Base-by-base conservation (phyloP, 2,329 filamentous ascomycete species). In the Aureobasidium zeae region DNA sequence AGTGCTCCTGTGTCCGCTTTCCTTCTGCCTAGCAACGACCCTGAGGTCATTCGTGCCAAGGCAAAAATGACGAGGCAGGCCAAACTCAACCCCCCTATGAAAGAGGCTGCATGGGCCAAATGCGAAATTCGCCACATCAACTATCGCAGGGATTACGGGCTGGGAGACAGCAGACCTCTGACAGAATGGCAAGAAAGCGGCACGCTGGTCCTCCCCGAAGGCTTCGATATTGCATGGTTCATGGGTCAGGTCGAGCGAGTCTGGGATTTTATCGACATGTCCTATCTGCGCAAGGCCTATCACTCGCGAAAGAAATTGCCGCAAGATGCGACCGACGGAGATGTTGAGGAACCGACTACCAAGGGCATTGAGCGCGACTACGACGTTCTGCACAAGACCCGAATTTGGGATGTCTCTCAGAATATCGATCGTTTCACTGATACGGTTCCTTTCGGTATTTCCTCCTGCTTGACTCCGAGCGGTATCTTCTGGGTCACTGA, bases 401-500 rank as follows among this genome's bases (percentile, higher is more conserved):
- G 63, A 10, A 59, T 75, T 25, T 70, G 77, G 51, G 80, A 89
- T 47, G 62, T 85, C 0, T 83, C 79, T 5, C 84, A 88, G 54
- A 87, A 86, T 41, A 69, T 86, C 7, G 79, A 86, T 53, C 68
- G 81, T 11, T 69, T 71, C 9, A 60, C 59, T 1, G 69, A 75
- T 38, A 59, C 49, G 2, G 58, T 58, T 0, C 60, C 63, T 0
- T 68, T 72, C 29, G 83, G 83, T 0, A 67, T 83, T 5, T 65
- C 74, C 2, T 71, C 74, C 0, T 88, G 84, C 54, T 65, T 87
- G 8, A 86, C 83, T 0, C 83, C 84, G 0, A 66, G 56, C 5
- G 81, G 80, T 0, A 67, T 75, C 6, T 72, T 74, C 2, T 83
- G 75, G 50, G 57, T 79, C 1, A 79, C 77, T 0, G 70, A 74